phyloP scores from a whole-genome alignment of 768 basidiomycete species.

The Leucosporidium scottii region DNA sequence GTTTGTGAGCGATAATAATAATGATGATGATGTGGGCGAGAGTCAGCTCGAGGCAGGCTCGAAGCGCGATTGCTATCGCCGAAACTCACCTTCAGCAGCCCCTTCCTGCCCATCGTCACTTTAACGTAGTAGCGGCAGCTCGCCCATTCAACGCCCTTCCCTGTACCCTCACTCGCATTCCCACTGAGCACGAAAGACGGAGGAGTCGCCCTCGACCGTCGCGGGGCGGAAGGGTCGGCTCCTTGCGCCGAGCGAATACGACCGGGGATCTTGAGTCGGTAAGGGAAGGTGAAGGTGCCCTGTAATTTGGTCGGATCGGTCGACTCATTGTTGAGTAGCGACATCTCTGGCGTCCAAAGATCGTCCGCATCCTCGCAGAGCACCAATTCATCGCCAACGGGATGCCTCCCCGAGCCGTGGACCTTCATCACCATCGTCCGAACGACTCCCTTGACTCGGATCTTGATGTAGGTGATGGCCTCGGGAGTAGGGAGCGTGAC shows the following conservation, averaged over 20 bases:
- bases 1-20: too few relatives aligned
- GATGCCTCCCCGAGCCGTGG: constrained; percentile 13
- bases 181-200: constrained; percentile 21
- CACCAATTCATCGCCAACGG: constrained; percentile 21
- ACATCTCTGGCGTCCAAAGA: constrained; percentile 1
- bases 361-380: background rate
- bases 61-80: too few relatives aligned
- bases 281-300: constrained; percentile 23
- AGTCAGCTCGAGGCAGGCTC: too few relatives aligned
- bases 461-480: constrained; percentile 13
- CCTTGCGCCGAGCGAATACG: background rate
- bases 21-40: too few relatives aligned
- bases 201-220: constrained; percentile 6
- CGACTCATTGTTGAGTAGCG: constrained; percentile 10
- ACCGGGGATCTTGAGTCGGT: constrained; percentile 11
- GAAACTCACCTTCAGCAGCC: constrained; percentile 15
- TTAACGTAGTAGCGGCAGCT: constrained; percentile 25
- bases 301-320: constrained; percentile 14
- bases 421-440: constrained; percentile 24
- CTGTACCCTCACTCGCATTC: background rate
- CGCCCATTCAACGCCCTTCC: background rate
- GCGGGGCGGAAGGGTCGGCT: background rate
- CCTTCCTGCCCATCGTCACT: constrained; percentile 16
- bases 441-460: constrained; percentile 28
- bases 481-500: constrained; percentile 9